phyloP scores from a whole-genome alignment of 345 rosid species.

The Ailanthus altissimus region DNA sequence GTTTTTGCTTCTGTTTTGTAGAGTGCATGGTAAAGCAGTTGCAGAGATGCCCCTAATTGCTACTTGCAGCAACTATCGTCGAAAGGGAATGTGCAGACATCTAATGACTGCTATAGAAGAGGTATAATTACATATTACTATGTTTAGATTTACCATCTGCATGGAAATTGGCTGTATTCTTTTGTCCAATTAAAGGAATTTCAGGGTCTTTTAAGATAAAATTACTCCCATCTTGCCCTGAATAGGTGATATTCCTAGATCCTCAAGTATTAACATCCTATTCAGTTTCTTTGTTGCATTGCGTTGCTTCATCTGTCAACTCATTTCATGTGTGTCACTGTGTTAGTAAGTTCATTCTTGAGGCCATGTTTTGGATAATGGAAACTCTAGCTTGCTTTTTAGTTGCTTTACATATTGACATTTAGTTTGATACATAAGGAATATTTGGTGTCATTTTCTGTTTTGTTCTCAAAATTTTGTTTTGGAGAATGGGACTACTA shows the following conservation, averaged over 20 bases:
- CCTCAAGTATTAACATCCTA: not conserved
- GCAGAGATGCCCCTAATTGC: conserved; percentile 99
- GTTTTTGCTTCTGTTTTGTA: conserved; percentile 29
- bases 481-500: not conserved
- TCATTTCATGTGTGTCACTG: not conserved
- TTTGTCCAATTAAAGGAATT: not conserved
- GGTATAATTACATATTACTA: conserved; percentile 39
- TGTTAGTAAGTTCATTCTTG: not conserved
- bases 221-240: not conserved
- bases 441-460: not conserved
- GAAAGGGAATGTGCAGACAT: conserved; percentile 89
- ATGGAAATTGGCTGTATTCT: not conserved
- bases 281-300: not conserved
- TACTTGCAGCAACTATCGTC: conserved; percentile 84
- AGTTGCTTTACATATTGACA: not conserved
- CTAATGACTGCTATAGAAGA: conserved; percentile 79
- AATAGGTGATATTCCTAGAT: not conserved
- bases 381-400: not conserved
- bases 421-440: not conserved
- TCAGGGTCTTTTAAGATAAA: not conserved
- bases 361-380: not conserved
- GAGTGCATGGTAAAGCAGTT: conserved; percentile 78
- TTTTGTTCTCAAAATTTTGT: not conserved
- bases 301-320: not conserved
- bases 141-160: not conserved